Evolutionary conservation across 177 flowering plant genomes (phyloP).

Genomic region (Vitis hybrid): DNA sequence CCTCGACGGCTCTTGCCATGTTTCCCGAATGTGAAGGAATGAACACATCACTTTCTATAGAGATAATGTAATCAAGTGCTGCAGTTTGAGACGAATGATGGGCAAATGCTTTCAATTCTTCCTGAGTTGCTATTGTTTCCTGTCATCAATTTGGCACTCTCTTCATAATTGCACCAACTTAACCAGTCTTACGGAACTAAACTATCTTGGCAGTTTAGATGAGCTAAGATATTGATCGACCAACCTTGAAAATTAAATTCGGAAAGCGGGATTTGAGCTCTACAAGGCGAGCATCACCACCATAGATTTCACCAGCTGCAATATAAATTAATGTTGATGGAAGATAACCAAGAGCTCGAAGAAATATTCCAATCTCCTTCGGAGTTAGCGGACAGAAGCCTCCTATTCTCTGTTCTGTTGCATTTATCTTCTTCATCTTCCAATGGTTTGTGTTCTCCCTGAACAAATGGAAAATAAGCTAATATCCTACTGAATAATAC

Average conservation of each 20-base stretch:
- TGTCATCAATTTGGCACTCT: slow-evolving; percentile 29
- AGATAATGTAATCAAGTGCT: slow-evolving; percentile 88
- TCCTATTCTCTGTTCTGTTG: slow-evolving; percentile 79
- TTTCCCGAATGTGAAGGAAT: slow-evolving; percentile 90
- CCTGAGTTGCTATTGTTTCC: slow-evolving; percentile 72
- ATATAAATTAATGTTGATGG: slow-evolving; percentile 76
- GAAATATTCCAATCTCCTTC: slow-evolving; percentile 88
- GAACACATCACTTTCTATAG: slow-evolving; percentile 91
- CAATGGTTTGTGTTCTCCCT: slow-evolving; percentile 93
- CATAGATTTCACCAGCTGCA: slow-evolving; percentile 96
- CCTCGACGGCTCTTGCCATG: slow-evolving; percentile 98
- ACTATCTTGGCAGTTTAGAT: neutral
- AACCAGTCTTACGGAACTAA: neutral
- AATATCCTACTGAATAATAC: neutral
- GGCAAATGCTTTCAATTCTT: slow-evolving; percentile 61
- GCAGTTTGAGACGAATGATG: slow-evolving; percentile 89
- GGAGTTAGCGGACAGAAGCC: slow-evolving; percentile 95
- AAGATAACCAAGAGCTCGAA: slow-evolving; percentile 85
- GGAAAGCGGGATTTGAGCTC: slow-evolving; percentile 76
- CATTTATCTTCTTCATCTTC: slow-evolving; percentile 84
- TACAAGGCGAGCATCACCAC: slow-evolving; percentile 66
- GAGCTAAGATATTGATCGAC: neutral
- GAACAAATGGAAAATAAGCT: slow-evolving; percentile 1
- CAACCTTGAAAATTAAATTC: slow-evolving; percentile 82
- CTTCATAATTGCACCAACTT: neutral